These are phyloP conservation scores for Chlorella sp. DNA, from an alignment of 139 green algal species.

Conservation along the genomic window DNA sequence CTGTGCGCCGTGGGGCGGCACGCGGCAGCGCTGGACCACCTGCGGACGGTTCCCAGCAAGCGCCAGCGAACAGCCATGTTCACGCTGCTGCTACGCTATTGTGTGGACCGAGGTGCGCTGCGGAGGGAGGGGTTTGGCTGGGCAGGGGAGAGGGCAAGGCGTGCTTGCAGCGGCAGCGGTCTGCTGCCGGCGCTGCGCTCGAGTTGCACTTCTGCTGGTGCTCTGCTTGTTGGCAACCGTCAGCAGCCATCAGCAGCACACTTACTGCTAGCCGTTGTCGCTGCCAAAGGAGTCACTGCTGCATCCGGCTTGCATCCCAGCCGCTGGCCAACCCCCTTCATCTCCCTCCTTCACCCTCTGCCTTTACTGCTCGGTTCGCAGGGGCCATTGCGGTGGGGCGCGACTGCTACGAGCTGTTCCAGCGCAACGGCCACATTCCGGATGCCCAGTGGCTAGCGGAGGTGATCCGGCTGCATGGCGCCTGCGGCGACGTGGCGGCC, in stretches of 20 bases:
- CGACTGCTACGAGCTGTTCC: slow-evolving; percentile 3
- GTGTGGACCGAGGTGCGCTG: background rate
- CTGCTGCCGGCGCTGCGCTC: too few species aligned
- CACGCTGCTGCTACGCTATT: background rate
- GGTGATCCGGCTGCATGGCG: background rate
- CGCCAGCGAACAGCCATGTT: slow-evolving; percentile 15
- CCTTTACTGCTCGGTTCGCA: too few species aligned
- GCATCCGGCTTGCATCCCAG: too few species aligned
- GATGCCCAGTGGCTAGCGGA: background rate
- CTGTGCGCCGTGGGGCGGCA: background rate
- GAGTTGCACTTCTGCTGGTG: too few species aligned
- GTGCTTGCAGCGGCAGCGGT: too few species aligned
- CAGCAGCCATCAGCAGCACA: too few species aligned
- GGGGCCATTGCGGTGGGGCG: background rate
- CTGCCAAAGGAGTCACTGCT: too few species aligned
- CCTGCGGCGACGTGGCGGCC: background rate
- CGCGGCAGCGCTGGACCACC: background rate
- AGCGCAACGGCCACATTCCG: background rate
- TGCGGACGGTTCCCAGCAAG: background rate
- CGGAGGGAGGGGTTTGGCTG: background rate
- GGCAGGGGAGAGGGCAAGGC: too few species aligned
- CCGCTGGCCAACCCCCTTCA: too few species aligned
- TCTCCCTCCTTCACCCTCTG: too few species aligned
- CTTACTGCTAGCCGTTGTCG: too few species aligned
- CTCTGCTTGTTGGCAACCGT: too few species aligned